Conservation (phyloP, 495 filamentous ascomycete species). For the Neurospora sp. region DNA sequence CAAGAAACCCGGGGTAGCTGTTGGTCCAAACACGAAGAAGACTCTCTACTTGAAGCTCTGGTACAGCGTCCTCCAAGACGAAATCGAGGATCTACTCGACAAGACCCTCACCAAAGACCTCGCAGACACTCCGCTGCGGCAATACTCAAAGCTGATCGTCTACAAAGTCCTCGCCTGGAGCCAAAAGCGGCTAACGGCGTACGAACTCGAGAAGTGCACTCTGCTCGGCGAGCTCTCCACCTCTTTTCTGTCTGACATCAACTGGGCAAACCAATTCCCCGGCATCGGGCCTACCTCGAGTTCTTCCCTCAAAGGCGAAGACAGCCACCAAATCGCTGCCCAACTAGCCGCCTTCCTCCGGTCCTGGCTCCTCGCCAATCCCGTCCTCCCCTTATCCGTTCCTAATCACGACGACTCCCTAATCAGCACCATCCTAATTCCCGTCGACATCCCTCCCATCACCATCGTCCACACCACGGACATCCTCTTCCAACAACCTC, state of each 20-base stretch:
- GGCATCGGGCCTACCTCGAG: constrained; percentile 28
- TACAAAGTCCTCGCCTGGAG: constrained; percentile 43
- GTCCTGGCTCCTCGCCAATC: constrained; percentile 28
- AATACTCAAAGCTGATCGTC: constrained; percentile 38
- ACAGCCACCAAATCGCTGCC: constrained; percentile 14
- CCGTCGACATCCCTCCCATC: constrained; percentile 79
- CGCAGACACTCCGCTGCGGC: constrained; percentile 26
- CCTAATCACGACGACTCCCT: constrained; percentile 2
- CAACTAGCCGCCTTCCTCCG: constrained; percentile 24
- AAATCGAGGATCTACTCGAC: constrained; percentile 41
- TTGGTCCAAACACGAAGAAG: constrained; percentile 30
- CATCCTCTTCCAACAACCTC: constrained; percentile 43
- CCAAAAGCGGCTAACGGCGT: constrained; percentile 38
- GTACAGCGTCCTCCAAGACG: constrained; percentile 72
- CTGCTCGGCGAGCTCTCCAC: constrained; percentile 42
- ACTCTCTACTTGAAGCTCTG: constrained; percentile 61
- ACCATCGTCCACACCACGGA: constrained; percentile 78
- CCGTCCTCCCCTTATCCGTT: constrained; percentile 22
- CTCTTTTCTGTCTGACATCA: constrained; percentile 22
- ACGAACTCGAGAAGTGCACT: constrained; percentile 50
- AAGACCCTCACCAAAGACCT: constrained; percentile 29
- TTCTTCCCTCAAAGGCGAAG: neutral
- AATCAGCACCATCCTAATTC: constrained; percentile 49
- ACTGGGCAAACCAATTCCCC: constrained; percentile 34
- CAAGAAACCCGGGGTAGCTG: constrained; percentile 24